These are phyloP conservation scores for Trametes gibbosa DNA, from an alignment of 768 basidiomycete genomes.

Conservation along the genomic window DNA sequence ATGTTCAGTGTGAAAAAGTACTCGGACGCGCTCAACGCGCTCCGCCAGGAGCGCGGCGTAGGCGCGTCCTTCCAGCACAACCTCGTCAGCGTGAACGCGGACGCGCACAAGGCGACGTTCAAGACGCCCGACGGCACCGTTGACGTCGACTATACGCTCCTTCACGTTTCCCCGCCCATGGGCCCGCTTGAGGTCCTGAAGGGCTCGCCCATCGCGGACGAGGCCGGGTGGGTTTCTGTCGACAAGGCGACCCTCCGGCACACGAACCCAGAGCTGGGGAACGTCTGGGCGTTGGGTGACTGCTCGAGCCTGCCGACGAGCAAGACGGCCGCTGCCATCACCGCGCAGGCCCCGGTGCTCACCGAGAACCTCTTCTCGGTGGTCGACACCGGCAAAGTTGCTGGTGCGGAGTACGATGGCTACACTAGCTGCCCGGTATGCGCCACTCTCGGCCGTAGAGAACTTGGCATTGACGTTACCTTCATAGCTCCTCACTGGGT, in stretches of 20 bases:
- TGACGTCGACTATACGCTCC: slow-evolving; percentile 73
- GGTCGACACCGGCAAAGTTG: slow-evolving; percentile 68
- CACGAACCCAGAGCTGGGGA: slow-evolving; percentile 71
- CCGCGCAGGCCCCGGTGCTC: slow-evolving; percentile 86
- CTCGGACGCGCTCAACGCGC: slow-evolving; percentile 75
- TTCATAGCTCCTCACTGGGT: slow-evolving; percentile 72
- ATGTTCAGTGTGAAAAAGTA: slow-evolving; percentile 99
- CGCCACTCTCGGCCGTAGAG: slow-evolving; percentile 1
- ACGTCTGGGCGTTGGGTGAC: slow-evolving; percentile 92
- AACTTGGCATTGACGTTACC: not conserved
- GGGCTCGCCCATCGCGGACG: slow-evolving; percentile 72
- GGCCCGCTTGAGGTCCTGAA: slow-evolving; percentile 83
- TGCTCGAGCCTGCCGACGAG: slow-evolving; percentile 89
- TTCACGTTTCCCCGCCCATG: slow-evolving; percentile 93
- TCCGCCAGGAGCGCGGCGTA: slow-evolving; percentile 78
- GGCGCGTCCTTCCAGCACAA: slow-evolving; percentile 83
- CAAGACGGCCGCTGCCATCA: slow-evolving; percentile 95
- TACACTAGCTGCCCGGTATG: slow-evolving; percentile 86
- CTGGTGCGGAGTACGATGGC: slow-evolving; percentile 76
- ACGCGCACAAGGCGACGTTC: slow-evolving; percentile 81
- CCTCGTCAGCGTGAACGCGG: slow-evolving; percentile 68
- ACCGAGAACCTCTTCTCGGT: slow-evolving; percentile 83
- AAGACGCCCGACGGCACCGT: slow-evolving; percentile 69
- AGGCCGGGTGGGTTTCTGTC: slow-evolving; percentile 87
- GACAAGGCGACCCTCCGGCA: slow-evolving; percentile 80